Conservation (phyloP, 768 basidiomycete genomes). For the Suillus decipiens region DNA sequence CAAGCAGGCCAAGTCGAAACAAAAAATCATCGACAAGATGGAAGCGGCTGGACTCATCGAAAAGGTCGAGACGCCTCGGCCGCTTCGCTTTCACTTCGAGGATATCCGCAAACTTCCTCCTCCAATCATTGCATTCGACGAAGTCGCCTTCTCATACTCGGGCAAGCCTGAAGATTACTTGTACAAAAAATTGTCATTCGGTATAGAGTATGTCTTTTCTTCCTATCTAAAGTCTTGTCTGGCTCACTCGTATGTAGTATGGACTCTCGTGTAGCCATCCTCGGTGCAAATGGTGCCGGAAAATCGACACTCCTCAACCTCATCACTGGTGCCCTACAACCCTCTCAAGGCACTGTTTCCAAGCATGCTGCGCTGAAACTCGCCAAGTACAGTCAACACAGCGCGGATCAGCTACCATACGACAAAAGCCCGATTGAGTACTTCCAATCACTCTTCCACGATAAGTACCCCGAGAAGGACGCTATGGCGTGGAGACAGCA, state of each 20-base stretch:
- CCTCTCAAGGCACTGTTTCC: conserved; percentile 82
- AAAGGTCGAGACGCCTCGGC: conserved; percentile 75
- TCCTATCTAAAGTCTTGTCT: conserved; percentile 8
- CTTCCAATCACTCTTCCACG: conserved; percentile 76
- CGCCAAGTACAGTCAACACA: conserved; percentile 98
- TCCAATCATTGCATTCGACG: conserved; percentile 94
- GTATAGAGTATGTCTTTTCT: conserved; percentile 78
- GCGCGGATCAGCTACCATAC: conserved; percentile 97
- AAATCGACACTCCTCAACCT: conserved; percentile 92
- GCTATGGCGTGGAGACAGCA: conserved; percentile 89
- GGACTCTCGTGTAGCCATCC: conserved; percentile 94
- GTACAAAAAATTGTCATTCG: conserved; percentile 89
- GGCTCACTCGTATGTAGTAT: conserved; percentile 50
- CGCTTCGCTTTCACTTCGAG: conserved; percentile 93
- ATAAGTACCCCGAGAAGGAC: conserved; percentile 95
- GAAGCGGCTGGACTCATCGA: conserved; percentile 97
- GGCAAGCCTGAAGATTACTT: conserved; percentile 87
- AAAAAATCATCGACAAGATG: conserved; percentile 99
- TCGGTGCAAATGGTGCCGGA: conserved; percentile 94
- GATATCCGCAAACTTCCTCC: conserved; percentile 92
- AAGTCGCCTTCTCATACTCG: conserved; percentile 94
- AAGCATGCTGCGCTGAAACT: conserved; percentile 91
- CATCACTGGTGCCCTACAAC: conserved; percentile 81
- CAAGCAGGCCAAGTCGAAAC: conserved; percentile 98
- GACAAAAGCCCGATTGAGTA: conserved; percentile 90